Evolutionary conservation across 257 asterid species (phyloP).

Genomic region (Agastache rugosa): DNA sequence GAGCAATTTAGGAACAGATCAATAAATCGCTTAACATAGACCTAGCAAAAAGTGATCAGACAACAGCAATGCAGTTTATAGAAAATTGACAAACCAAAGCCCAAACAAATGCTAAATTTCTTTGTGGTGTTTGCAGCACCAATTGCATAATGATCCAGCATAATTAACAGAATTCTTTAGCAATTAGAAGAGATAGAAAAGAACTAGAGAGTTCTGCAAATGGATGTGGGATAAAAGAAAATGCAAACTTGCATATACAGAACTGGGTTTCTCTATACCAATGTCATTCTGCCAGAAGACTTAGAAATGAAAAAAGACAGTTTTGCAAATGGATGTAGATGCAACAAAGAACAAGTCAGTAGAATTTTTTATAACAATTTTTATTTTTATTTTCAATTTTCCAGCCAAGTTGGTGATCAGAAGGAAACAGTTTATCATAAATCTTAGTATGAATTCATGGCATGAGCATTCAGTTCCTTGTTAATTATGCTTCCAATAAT

Average conservation of each 20-base stretch:
- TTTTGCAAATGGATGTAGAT: neutral
- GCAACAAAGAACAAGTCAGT: constrained; percentile 21
- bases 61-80: constrained; percentile 9
- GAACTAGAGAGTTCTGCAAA: neutral
- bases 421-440: neutral
- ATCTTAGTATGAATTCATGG: constrained; percentile 19
- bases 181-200: neutral
- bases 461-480: neutral
- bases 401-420: neutral
- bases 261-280: neutral
- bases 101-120: neutral
- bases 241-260: neutral
- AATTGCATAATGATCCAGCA: neutral
- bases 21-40: neutral
- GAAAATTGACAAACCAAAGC: constrained; percentile 21
- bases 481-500: constrained; percentile 28
- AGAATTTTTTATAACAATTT: constrained; percentile 12
- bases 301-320: neutral
- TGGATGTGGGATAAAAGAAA: neutral
- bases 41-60: neutral
- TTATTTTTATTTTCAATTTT: neutral
- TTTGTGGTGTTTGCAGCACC: no score
- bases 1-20: neutral
- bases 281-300: no score
- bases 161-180: neutral